Base-by-base conservation (phyloP, 2,329 filamentous ascomycete species). In the Ascochyta lentis region DNA sequence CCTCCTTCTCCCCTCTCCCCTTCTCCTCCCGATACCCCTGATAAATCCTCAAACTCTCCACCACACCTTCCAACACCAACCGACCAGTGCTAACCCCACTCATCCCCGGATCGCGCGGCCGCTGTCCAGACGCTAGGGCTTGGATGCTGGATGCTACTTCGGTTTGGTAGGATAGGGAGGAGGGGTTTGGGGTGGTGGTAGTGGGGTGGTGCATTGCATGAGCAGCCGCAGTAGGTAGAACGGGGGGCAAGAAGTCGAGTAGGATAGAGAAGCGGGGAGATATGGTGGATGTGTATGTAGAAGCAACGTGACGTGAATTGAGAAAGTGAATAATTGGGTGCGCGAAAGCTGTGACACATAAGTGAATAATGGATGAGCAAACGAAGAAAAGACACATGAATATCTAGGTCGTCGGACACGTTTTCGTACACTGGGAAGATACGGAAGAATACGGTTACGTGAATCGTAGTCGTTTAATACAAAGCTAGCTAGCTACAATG, bases 1-100 rank as follows among this genome's bases (percentile, higher is more conserved):
- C 3, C 27, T 43, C 43, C 27, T 34, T 16, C 27, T 50, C 26
- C 27, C 33, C 40, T 38, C 48, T 29, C 15, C 45, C 55, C 19
- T 52, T 58, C 6, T 61, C 55, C n/a, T 70, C 57, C 38, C 60
- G 56, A 4, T 53, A 41, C 15, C 59, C 13, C 1, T 61, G 47
- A 41, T 67, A 69, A 8, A 67, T 59, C 43, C 47, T 62, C 2
- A 67, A 7, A 2, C 56, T 61, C 38, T 71, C 68, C 22, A 67
- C 52, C 0, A 67, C 49, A 2, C 55, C 63, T 47, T 70, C 68
- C 0, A 69, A 15, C 3, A 69, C 39, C 13, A 71, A 38, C 12
- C 59, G 43, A 0, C 47, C 37, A 1, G 58, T 65, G 8, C 60
- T 55, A 3, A 38, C 37, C 2, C 27, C 26, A 33, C 58, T 58